phyloP scores from a whole-genome alignment of 192 early-diverging fungal genomes.

The Podila horticola region DNA sequence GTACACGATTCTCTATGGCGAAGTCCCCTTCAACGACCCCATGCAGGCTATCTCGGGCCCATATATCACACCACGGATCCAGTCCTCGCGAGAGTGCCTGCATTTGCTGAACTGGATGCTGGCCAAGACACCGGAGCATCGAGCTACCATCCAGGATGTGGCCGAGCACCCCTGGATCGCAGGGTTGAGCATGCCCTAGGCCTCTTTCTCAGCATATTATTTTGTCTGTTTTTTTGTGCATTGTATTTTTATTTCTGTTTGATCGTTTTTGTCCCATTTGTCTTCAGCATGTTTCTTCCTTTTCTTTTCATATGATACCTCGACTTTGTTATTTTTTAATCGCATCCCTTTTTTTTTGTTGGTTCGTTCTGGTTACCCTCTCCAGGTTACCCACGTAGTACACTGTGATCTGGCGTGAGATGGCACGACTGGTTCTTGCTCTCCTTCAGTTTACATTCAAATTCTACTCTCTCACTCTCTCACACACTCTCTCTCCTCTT shows the following conservation, averaged over 20 bases:
- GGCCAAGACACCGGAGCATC: slow-evolving; percentile 57
- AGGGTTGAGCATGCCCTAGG: slow-evolving; percentile 33
- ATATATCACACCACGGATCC: slow-evolving; percentile 45
- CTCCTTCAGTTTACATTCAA: too few species aligned
- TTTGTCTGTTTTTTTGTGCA: slow-evolving; percentile 1
- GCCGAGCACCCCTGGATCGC: slow-evolving; percentile 66
- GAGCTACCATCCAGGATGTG: slow-evolving; percentile 66
- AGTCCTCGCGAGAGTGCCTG: slow-evolving; percentile 58
- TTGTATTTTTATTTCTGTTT: not conserved
- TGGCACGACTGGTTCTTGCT: too few species aligned
- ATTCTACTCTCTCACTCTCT: too few species aligned
- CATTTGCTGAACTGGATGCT: slow-evolving; percentile 70
- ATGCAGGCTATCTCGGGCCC: slow-evolving; percentile 50
- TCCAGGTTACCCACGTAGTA: too few species aligned
- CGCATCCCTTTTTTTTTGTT: not conserved
- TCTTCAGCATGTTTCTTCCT: not conserved
- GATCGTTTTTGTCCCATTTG: not conserved
- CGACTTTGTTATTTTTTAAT: not conserved
- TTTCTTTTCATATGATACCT: slow-evolving; percentile 1
- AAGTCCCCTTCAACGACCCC: slow-evolving; percentile 68
- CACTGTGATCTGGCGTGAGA: too few species aligned
- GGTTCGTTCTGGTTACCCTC: not conserved
- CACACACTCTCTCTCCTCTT: too few species aligned
- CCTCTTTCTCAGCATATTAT: not conserved
- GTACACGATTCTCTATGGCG: slow-evolving; percentile 65